Percentiles rank a stretch among this genome's conserved stretches.
phyloP scores from a whole-genome alignment of 2,329 filamentous ascomycete genomes.

The Neonectria ditissima region DNA sequence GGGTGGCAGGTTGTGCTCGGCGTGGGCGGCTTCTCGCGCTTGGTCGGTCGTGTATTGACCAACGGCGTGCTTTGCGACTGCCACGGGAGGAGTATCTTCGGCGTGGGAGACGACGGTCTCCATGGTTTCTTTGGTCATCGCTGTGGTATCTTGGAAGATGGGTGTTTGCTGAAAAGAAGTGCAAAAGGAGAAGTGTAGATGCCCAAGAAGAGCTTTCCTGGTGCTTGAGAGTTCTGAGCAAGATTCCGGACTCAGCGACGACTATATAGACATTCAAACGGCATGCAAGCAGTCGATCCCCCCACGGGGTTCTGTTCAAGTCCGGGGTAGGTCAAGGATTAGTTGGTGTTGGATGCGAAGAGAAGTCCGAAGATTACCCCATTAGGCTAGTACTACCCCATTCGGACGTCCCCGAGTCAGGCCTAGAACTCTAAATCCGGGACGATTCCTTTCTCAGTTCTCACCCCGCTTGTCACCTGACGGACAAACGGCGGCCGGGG shows the following conservation, averaged over 20 bases:
- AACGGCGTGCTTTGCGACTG: constrained; percentile 11
- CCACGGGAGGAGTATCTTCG: constrained; percentile 9
- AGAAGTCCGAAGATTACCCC: constrained; percentile 37
- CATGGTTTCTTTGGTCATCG: neutral
- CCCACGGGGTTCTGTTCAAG: neutral
- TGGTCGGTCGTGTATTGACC: constrained; percentile 17
- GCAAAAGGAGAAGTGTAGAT: neutral
- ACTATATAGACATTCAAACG: neutral
- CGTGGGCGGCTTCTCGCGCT: constrained; percentile 19
- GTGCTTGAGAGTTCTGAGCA: neutral
- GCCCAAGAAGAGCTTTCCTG: neutral
- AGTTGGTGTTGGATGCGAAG: neutral
- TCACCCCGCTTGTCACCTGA: neutral
- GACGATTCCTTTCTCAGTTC: neutral
- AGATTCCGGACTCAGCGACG: neutral
- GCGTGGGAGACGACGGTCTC: neutral
- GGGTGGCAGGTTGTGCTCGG: constrained; percentile 44
- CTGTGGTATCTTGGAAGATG: too few relatives aligned
- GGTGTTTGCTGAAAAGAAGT: neutral
- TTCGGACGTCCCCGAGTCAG: neutral
- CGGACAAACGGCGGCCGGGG: neutral
- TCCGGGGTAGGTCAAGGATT: neutral
- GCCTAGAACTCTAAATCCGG: neutral
- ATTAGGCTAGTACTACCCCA: constrained; percentile 18
- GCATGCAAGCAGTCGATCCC: neutral